Evolutionary conservation across 768 basidiomycete genomes (phyloP).

Genomic region (Ramaria sp.): DNA sequence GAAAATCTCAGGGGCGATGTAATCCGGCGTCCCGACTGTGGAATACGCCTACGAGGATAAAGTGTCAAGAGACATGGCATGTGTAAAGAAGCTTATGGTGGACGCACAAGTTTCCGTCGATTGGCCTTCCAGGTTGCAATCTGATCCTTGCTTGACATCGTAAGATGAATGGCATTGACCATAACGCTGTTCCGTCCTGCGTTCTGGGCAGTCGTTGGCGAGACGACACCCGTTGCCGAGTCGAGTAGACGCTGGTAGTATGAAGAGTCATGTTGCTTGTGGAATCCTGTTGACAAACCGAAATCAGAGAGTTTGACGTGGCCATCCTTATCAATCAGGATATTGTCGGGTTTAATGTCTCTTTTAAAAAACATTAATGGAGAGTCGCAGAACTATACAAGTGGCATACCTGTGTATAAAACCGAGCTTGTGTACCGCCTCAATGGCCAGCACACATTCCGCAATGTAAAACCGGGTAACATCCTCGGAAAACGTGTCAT

Average conservation of each 20-base stretch:
- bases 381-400: not conserved
- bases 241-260: slow-evolving; percentile 91
- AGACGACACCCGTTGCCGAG: slow-evolving; percentile 36
- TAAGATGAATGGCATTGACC: slow-evolving; percentile 95
- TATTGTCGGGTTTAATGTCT: slow-evolving; percentile 99
- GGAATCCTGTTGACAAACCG: slow-evolving; percentile 97
- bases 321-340: slow-evolving; percentile 93
- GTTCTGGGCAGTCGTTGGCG: slow-evolving; percentile 27
- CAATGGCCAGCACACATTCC: slow-evolving; percentile 95
- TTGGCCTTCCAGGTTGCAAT: slow-evolving; percentile 99
- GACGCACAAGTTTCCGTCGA: slow-evolving; percentile 76
- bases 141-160: slow-evolving; percentile 86
- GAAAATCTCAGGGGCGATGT: slow-evolving; percentile 97
- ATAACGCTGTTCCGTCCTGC: slow-evolving; percentile 84
- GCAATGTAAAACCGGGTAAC: slow-evolving; percentile 98
- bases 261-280: slow-evolving; percentile 92
- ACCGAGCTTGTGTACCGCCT: slow-evolving; percentile 92
- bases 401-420: slow-evolving; percentile 82
- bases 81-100: not conserved
- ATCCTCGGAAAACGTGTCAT: slow-evolving; percentile 97
- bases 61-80: not conserved
- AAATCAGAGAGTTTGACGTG: slow-evolving; percentile 99
- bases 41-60: slow-evolving; percentile 68
- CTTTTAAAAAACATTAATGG: slow-evolving; percentile 28
- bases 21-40: slow-evolving; percentile 93